A percentile compares a stretch with the other conserved stretches of the same genome.
phyloP scores from a whole-genome alignment of 106 monocot genomes.

The Dendrobium catenatum region DNA sequence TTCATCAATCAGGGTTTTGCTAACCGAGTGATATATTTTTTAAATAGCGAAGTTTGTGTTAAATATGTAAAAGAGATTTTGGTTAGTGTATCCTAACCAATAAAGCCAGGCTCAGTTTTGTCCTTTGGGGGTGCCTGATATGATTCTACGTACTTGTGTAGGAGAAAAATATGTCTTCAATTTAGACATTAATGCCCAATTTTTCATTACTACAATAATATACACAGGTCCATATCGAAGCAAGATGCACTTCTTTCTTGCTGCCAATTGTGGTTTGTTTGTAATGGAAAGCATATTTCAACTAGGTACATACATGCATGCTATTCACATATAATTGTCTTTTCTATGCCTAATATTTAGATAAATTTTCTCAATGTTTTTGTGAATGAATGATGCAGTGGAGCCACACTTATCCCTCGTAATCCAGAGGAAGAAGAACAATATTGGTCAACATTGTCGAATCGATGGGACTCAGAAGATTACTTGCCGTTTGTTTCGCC shows the following conservation, averaged over 20 bases:
- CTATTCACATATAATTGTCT: neutral
- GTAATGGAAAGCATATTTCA: constrained; percentile 3
- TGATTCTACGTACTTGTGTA: no score
- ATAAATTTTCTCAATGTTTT: neutral
- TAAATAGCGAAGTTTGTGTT: no score
- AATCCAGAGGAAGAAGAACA: neutral
- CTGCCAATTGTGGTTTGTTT: constrained; percentile 5
- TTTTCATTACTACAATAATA: neutral
- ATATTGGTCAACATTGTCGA: neutral
- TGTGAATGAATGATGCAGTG: neutral
- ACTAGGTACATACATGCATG: constrained; percentile 3
- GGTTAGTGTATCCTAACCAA: no score
- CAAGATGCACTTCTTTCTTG: neutral
- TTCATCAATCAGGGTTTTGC: no score
- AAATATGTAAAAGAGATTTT: no score
- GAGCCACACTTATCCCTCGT: neutral
- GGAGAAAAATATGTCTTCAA: no score
- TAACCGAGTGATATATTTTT: no score
- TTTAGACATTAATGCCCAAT: no score
- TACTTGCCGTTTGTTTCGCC: neutral
- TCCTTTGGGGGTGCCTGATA: no score
- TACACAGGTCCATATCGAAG: neutral
- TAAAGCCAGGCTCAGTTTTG: no score
- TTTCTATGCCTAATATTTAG: neutral
- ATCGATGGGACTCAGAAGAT: neutral